Conservation (phyloP, 1,284 basidiomycete species). For the Puccinia polysora region DNA sequence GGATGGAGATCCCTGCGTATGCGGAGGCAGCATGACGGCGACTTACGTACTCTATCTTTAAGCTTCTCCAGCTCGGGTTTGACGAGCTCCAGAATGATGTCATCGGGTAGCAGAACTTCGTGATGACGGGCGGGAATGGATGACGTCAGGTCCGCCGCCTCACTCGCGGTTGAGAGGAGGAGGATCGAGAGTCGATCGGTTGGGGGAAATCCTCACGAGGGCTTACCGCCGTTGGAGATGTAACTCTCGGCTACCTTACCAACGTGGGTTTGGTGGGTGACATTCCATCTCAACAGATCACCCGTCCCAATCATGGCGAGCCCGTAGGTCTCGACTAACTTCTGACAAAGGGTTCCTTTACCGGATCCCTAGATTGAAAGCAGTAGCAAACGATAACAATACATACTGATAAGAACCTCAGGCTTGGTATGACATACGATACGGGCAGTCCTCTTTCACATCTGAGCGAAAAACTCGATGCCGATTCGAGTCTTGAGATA, state of each 20-base stretch:
- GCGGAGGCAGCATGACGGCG: constrained; percentile 37
- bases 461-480: too few relatives aligned
- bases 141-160: background rate
- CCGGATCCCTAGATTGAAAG: constrained; percentile 50
- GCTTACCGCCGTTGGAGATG: constrained; percentile 64
- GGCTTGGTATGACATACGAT: too few relatives aligned
- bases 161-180: background rate
- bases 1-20: constrained; percentile 25
- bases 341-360: constrained; percentile 59
- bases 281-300: constrained; percentile 73
- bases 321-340: constrained; percentile 39
- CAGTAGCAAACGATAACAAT: background rate
- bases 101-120: constrained; percentile 68
- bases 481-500: background rate
- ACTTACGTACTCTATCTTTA: constrained; percentile 57
- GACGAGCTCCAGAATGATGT: constrained; percentile 69
- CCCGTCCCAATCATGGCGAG: constrained; percentile 70
- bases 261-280: constrained; percentile 67
- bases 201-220: background rate
- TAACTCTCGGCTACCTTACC: constrained; percentile 69
- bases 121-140: too few relatives aligned
- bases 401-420: background rate
- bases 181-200: background rate
- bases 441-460: too few relatives aligned
- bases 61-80: constrained; percentile 66